These are phyloP conservation scores for Geotrichum phurueaensis DNA, from an alignment of 1,139 yeast genomes.

Conservation along the genomic window DNA sequence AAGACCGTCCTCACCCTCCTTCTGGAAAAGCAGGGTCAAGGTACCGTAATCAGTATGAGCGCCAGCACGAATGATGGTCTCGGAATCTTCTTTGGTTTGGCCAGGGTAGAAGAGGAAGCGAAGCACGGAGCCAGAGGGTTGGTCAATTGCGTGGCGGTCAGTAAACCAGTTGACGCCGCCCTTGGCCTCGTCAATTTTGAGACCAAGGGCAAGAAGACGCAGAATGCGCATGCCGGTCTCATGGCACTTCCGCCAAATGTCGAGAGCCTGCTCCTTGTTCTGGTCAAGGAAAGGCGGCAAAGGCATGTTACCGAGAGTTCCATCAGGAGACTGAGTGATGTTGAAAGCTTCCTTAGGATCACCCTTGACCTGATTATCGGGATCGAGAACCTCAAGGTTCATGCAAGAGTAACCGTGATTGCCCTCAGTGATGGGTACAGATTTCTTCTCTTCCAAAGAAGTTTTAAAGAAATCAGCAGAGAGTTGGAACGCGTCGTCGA, in stretches of 20 bases:
- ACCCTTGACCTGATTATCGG: constrained; percentile 41
- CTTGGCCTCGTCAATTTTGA: constrained; percentile 46
- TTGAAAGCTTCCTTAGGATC: constrained; percentile 58
- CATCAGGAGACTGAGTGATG: constrained; percentile 32
- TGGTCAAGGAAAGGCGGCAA: constrained; percentile 36
- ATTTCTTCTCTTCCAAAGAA: constrained; percentile 45
- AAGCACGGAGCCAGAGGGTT: constrained; percentile 54
- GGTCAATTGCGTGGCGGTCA: constrained; percentile 45
- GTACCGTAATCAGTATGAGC: constrained; percentile 84
- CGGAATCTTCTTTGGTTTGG: constrained; percentile 46
- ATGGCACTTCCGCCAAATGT: constrained; percentile 41
- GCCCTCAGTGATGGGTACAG: constrained; percentile 44
- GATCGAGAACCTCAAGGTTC: constrained; percentile 50
- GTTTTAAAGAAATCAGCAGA: constrained; percentile 53
- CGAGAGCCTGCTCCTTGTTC: constrained; percentile 29
- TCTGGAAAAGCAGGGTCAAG: constrained; percentile 63
- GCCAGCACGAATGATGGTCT: constrained; percentile 65
- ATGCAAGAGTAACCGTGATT: constrained; percentile 61
- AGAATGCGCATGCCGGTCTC: constrained; percentile 33
- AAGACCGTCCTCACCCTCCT: constrained; percentile 64
- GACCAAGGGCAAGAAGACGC: constrained; percentile 51
- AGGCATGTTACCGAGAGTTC: constrained; percentile 36
- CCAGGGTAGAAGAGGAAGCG: constrained; percentile 69
- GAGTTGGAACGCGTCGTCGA: constrained; percentile 47
- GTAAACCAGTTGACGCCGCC: constrained; percentile 56